Evolutionary conservation across 225 moss, liverwort and hornwort species (phyloP).

Genomic region (Lunularia cruciata): DNA sequence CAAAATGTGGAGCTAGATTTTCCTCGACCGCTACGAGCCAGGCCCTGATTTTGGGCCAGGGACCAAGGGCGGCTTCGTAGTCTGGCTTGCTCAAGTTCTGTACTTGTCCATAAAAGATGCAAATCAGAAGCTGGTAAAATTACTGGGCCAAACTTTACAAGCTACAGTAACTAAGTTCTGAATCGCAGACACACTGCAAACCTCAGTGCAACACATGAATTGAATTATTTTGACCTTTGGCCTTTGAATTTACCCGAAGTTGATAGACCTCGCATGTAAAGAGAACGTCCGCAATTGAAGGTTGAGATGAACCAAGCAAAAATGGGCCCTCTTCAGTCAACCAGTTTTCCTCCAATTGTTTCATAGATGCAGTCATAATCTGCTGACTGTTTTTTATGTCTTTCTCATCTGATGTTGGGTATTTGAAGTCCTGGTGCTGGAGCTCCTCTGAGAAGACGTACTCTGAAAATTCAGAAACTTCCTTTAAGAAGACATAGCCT

Average conservation of each 20-base stretch:
- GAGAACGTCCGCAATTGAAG: conserved; percentile 76
- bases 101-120: background rate
- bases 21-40: conserved; percentile 59
- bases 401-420: background rate
- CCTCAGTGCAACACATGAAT: background rate
- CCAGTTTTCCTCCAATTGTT: conserved; percentile 57
- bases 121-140: background rate
- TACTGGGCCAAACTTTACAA: background rate
- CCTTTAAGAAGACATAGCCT: too few species aligned
- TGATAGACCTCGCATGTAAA: conserved; percentile 68
- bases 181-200: background rate
- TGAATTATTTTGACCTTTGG: background rate
- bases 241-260: conserved; percentile 41
- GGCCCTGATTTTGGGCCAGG: conserved; percentile 44
- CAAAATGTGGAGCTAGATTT: conserved; percentile 54
- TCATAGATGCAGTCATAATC: conserved; percentile 41
- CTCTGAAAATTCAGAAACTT: background rate
- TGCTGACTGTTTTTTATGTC: conserved; percentile 16
- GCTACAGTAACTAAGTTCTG: background rate
- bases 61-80: conserved; percentile 34
- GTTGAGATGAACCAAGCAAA: conserved; percentile 50
- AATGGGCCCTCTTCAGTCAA: conserved; percentile 58
- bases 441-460: conserved; percentile 1
- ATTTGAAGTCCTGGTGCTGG: background rate
- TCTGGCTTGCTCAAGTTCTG: conserved; percentile 57